A percentile compares a stretch with the other conserved stretches of the same genome.
These are phyloP conservation scores for Datura wrightii DNA, from an alignment of 257 asterid genomes.

Conservation along the genomic window DNA sequence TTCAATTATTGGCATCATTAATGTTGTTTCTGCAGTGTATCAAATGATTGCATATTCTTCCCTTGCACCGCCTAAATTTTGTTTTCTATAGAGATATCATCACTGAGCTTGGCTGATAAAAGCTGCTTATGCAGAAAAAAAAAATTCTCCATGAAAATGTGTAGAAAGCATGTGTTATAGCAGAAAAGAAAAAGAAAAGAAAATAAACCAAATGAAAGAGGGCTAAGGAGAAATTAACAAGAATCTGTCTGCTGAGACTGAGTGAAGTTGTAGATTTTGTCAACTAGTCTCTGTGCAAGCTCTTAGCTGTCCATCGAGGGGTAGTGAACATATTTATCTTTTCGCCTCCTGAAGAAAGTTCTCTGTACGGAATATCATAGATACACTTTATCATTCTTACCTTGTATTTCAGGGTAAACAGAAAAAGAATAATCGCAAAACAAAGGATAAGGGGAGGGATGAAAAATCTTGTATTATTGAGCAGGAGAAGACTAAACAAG, in stretches of 20 bases:
- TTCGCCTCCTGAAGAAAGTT: conserved; percentile 21
- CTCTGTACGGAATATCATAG: neutral
- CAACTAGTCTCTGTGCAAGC: conserved; percentile 14
- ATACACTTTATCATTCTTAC: conserved; percentile 30
- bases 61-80: neutral
- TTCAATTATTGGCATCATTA: conserved; percentile 4
- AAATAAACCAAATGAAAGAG: neutral
- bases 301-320: neutral
- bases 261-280: neutral
- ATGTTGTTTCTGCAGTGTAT: neutral
- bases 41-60: conserved; percentile 14
- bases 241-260: conserved; percentile 4
- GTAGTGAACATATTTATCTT: neutral
- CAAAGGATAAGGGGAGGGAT: conserved; percentile 75
- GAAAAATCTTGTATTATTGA: conserved; percentile 46
- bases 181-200: neutral
- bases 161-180: neutral
- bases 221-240: neutral
- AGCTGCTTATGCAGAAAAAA: conserved; percentile 7
- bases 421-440: conserved; percentile 71
- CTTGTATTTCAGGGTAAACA: conserved; percentile 69
- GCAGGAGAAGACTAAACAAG: conserved; percentile 56
- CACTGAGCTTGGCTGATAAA: neutral
- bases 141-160: neutral
- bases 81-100: neutral